phyloP scores from a whole-genome alignment of 768 basidiomycete genomes.

The Russula earlei region DNA sequence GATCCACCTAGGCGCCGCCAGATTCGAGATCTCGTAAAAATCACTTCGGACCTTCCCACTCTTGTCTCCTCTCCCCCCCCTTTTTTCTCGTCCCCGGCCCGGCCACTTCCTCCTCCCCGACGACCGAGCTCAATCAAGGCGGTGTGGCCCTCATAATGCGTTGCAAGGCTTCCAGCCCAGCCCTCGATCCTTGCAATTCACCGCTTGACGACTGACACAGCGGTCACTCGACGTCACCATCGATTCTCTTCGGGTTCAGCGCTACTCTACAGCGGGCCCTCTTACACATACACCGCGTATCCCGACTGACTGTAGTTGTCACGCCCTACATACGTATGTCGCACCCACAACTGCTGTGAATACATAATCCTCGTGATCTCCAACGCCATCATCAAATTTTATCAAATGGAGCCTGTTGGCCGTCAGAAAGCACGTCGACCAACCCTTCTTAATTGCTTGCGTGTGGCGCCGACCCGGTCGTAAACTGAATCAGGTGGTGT shows the following conservation, averaged over 20 bases:
- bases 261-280: not conserved
- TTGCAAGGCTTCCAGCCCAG: too few species aligned
- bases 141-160: too few species aligned
- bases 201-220: not conserved
- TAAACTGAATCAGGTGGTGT: not conserved
- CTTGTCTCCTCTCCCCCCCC: not conserved
- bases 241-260: too few species aligned
- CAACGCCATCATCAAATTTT: slow-evolving; percentile 8
- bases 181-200: not conserved
- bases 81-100: not conserved
- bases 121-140: too few species aligned
- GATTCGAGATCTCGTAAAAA: not conserved
- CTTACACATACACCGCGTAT: slow-evolving; percentile 5
- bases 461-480: not conserved
- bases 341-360: not conserved
- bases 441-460: not conserved
- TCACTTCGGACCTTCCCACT: slow-evolving; percentile 7
- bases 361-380: slow-evolving; percentile 2
- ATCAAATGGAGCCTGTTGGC: not conserved
- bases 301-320: not conserved
- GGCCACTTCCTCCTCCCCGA: not conserved
- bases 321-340: not conserved
- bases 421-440: not conserved
- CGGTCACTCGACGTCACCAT: not conserved
- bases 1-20: not conserved